Evolutionary conservation across 495 filamentous ascomycete genomes (phyloP).

Genomic region (Parathielavia hyrcaniae): DNA sequence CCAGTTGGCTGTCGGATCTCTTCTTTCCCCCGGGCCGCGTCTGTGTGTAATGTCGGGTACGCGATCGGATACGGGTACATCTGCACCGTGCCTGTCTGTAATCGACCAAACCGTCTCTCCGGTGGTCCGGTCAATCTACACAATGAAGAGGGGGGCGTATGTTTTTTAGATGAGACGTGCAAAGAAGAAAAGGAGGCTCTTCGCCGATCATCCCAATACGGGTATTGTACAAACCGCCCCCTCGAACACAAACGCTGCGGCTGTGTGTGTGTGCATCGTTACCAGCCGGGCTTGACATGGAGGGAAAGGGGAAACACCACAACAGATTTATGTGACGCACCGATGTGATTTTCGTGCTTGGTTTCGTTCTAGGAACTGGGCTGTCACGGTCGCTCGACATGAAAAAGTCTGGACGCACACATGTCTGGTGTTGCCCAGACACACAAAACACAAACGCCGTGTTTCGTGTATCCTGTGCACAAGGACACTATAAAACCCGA

Average conservation of each 20-base stretch:
- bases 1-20: neutral
- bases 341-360: neutral
- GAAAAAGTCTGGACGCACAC: too few relatives aligned
- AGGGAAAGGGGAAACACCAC: neutral
- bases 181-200: conserved; percentile 6
- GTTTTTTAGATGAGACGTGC: too few relatives aligned
- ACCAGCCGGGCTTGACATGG: neutral
- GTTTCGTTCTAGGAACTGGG: neutral
- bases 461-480: too few relatives aligned
- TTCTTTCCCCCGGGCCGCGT: neutral
- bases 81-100: too few relatives aligned
- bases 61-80: neutral
- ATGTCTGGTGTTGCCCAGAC: too few relatives aligned
- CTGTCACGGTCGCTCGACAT: neutral
- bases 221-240: neutral
- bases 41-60: neutral
- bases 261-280: conserved; percentile 2
- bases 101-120: neutral
- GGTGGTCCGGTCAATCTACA: too few relatives aligned
- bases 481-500: too few relatives aligned
- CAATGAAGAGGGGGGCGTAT: neutral
- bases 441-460: too few relatives aligned
- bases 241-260: neutral
- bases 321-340: neutral
- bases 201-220: conserved; percentile 9